Evolutionary conservation across 2,329 filamentous ascomycete species (phyloP), one percentile per base, ranked within the genome.

Genomic region (Fusarium secorum): DNA sequence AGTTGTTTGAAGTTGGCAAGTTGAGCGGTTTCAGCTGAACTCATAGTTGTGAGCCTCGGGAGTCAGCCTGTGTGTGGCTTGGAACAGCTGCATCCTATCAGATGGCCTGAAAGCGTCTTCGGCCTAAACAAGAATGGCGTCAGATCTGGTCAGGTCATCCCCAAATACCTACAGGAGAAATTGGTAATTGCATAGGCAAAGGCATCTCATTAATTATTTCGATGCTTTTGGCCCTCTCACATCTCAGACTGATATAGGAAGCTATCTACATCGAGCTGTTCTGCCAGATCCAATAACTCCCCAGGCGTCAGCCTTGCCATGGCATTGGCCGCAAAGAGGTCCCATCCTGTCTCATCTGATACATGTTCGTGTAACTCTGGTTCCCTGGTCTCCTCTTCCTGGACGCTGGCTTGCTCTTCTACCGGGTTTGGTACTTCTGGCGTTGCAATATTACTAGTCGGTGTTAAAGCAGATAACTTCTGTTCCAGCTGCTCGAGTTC

Each of bases 401-500:
- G n/a, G 0, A 26, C 3, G 2, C 42, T 11, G 0, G 55, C 26
- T 1, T 57, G 41, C 1, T 64, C 36, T 2, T 56, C 44, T 0
- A 45, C 11, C 1, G 55, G 49, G 0, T 5, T 4, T 0, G 24
- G 45, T 9, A 60, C 17, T 4, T 62, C 61, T 7, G 69, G 61
- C 0, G 70, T 63, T 2, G 20, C 35, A 1, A 58, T 33, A 3
- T 66, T 71, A 15, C 61, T 64, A 2, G 70, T 44, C 17, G 80
- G 79, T 3, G 79, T 82, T 6, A 81, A 65, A 6, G 77, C 79
- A 28, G 78, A 77, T 45, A 81, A 63, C 26, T 79, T 80, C 7
- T 79, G 77, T 41, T 82, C 80, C 7, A 82, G 66, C 42, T 81
- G 80, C n/a, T 73, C 74, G 2, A 83, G 74, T 20, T 83, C 81